Conservation (phyloP, 805 yeast species). For the Candida manassasensis region DNA sequence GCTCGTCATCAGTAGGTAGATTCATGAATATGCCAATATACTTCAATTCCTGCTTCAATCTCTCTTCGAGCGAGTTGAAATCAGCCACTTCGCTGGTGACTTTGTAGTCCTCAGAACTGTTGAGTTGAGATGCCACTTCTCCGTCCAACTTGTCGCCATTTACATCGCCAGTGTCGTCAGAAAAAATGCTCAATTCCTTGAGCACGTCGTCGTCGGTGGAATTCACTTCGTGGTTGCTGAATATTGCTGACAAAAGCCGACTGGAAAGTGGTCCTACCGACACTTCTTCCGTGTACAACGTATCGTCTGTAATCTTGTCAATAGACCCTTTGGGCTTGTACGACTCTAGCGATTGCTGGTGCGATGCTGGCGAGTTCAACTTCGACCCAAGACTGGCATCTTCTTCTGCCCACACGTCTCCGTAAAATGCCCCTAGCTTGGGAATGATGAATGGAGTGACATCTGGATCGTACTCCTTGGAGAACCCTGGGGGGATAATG, state of each 20-base stretch:
- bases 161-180: slow-evolving; percentile 16
- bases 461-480: slow-evolving; percentile 57
- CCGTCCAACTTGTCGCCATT: slow-evolving; percentile 17
- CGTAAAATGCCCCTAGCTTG: slow-evolving; percentile 75
- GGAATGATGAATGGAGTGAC: slow-evolving; percentile 76
- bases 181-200: slow-evolving; percentile 15
- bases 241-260: slow-evolving; percentile 74
- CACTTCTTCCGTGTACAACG: slow-evolving; percentile 65
- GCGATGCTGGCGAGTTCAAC: slow-evolving; percentile 44
- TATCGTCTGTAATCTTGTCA: slow-evolving; percentile 53
- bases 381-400: slow-evolving; percentile 48
- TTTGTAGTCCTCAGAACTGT: slow-evolving; percentile 31
- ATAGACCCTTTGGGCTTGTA: slow-evolving; percentile 56
- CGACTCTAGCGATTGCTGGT: slow-evolving; percentile 40
- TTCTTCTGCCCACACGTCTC: slow-evolving; percentile 83
- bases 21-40: slow-evolving; percentile 88
- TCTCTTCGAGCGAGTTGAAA: slow-evolving; percentile 78
- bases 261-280: slow-evolving; percentile 91
- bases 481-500: slow-evolving; percentile 49
- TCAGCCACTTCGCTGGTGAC: slow-evolving; percentile 52
- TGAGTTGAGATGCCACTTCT: slow-evolving; percentile 33
- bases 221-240: slow-evolving; percentile 40
- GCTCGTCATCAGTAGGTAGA: slow-evolving; percentile 34
- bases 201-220: slow-evolving; percentile 20
- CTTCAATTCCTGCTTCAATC: slow-evolving; percentile 80